Conservation (phyloP, 306 rosid genomes). For the Sicyos edulis region DNA sequence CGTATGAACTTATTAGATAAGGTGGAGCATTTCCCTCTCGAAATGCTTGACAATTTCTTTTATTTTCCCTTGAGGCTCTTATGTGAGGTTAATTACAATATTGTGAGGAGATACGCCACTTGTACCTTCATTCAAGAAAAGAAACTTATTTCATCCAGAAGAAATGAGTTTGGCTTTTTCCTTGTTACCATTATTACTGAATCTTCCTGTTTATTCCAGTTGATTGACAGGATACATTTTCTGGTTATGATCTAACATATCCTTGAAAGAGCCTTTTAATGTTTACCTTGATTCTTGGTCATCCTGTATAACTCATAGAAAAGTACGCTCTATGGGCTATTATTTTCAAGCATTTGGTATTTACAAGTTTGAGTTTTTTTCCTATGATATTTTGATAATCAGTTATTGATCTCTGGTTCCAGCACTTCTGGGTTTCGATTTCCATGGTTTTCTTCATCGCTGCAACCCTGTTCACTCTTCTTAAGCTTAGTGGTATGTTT, state of each 20-base stretch:
- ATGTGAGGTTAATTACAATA: too few relatives aligned
- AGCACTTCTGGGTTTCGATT: conserved; percentile 99
- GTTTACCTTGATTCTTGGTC: neutral
- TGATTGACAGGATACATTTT: neutral
- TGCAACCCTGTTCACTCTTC: conserved; percentile 79
- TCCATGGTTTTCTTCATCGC: conserved; percentile 96
- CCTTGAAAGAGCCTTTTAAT: neutral
- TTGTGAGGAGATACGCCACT: neutral
- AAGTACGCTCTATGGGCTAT: neutral
- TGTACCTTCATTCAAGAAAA: neutral
- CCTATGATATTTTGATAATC: conserved; percentile 20
- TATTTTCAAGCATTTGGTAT: neutral
- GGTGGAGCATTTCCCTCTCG: too few relatives aligned
- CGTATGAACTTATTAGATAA: too few relatives aligned
- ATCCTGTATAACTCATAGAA: neutral
- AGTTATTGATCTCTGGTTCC: conserved; percentile 30
- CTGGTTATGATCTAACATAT: conserved; percentile 1
- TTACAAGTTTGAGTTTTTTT: neutral
- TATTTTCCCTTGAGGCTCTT: too few relatives aligned
- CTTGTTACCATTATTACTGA: neutral
- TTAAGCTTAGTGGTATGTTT: conserved; percentile 78
- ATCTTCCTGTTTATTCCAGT: neutral
- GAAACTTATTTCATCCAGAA: neutral
- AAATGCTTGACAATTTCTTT: too few relatives aligned
- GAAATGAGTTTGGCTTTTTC: neutral